phyloP scores from a whole-genome alignment of 176 grass and related monocot species.

The Hordeum marinum region DNA sequence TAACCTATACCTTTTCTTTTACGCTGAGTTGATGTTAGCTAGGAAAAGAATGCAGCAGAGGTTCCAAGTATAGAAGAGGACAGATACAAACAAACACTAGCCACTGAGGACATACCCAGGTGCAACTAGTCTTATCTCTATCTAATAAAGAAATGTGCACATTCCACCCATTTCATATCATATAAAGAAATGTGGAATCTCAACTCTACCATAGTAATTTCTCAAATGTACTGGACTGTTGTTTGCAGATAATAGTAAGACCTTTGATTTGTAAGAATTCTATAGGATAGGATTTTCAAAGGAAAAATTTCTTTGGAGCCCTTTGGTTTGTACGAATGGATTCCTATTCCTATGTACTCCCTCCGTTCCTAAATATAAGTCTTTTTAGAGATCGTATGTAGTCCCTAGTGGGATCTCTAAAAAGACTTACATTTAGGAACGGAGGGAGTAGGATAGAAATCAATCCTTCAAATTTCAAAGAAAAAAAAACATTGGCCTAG shows the following conservation, averaged over 20 bases:
- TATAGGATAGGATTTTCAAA: no score
- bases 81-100: neutral
- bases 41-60: neutral
- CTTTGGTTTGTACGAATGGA: no score
- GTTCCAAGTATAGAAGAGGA: neutral
- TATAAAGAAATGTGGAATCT: neutral
- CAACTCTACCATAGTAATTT: neutral
- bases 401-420: no score
- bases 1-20: neutral
- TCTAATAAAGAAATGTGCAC: neutral
- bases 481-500: no score
- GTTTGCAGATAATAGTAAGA: neutral
- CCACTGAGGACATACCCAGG: neutral
- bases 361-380: no score
- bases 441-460: no score
- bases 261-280: no score
- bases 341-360: no score
- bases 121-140: neutral
- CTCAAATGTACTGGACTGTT: neutral
- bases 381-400: no score
- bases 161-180: neutral
- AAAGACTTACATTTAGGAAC: no score
- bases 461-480: no score
- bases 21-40: neutral
- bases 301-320: no score